Evolutionary conservation across 768 basidiomycete genomes (phyloP), one percentile per base, ranked within the genome.

Genomic region (Mycena pura): DNA sequence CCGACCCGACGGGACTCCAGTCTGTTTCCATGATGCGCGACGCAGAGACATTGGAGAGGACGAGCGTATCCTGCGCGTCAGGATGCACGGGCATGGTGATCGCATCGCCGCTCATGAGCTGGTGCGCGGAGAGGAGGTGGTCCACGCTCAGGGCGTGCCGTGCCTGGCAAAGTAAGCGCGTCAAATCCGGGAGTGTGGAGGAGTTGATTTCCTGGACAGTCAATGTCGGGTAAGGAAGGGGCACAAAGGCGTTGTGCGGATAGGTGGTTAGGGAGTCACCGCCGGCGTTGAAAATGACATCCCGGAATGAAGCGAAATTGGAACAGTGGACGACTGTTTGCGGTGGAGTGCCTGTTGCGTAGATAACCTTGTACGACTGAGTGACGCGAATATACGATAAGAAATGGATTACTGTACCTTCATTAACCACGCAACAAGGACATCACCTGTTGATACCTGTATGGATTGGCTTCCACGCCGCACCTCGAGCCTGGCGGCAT

Each of bases 371-470:
- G 0, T 62, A 36, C 3, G 38, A 47, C 27, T 65, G n/a, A 51
- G 22, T 27, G 3, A 39, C 6, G 9, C 24, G 32, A 39, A 22
- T 54, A 15, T 11, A 6, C 49, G 9, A 10, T 45, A 21, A 44
- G 21, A 41, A 46, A 52, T 9, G 15, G 15, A 19, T 49, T 29
- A 28, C 13, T 7, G 19, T 47, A 79, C 79, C 69, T 80, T 80
- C 61, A 77, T 63, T 22, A 78, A 41, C 79, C 80, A 82, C 5
- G 79, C 78, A 5, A 73, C 73, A 19, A 80, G 69, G 31, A 80
- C 69, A 58, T 80, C 79, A 1, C 79, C 78, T 1, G 78, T 78
- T 15, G 74, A 72, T 31, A 74, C 68, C 34, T 62, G 47, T 0
- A 66, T 61, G 2, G 56, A 57, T 32, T 62, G 36, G 19, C 66